These are phyloP conservation scores for Gloeopeniophorella convolvens DNA, from an alignment of 768 basidiomycete genomes.

Conservation along the genomic window DNA sequence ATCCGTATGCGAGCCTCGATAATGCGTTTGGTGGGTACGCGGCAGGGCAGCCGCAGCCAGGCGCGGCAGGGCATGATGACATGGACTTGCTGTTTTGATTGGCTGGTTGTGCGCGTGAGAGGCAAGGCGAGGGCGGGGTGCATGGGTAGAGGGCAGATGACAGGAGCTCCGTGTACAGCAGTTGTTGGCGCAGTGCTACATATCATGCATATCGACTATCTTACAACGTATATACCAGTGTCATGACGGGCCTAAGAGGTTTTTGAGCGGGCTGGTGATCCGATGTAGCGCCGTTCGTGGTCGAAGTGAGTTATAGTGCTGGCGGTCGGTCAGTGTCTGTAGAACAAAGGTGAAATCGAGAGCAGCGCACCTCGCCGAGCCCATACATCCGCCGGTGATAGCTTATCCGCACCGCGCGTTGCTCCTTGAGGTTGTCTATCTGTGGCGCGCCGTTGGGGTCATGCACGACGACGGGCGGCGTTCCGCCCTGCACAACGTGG, in stretches of 20 bases:
- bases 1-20: constrained; percentile 82
- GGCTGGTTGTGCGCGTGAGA: background rate
- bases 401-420: constrained; percentile 59
- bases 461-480: constrained; percentile 80
- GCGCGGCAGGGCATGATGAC: constrained; percentile 36
- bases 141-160: too few species aligned
- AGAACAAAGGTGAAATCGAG: background rate
- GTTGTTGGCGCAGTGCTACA: background rate
- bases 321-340: constrained; percentile 13
- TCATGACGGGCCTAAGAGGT: constrained; percentile 9
- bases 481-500: constrained; percentile 81
- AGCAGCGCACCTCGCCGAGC: constrained; percentile 75
- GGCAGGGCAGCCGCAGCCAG: constrained; percentile 68
- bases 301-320: constrained; percentile 88
- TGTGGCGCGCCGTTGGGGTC: constrained; percentile 41
- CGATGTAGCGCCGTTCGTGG: constrained; percentile 36
- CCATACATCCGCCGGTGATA: constrained; percentile 95
- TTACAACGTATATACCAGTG: background rate
- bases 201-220: constrained; percentile 2
- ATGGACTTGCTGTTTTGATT: constrained; percentile 64
- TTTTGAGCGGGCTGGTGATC: constrained; percentile 17
- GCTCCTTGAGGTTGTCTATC: constrained; percentile 30
- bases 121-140: too few species aligned
- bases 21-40: constrained; percentile 69
- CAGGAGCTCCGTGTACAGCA: background rate